A percentile compares a stretch with the other conserved stretches of the same genome.
Conservation (phyloP, 306 rosid species). For the Castanospermum australe region DNA sequence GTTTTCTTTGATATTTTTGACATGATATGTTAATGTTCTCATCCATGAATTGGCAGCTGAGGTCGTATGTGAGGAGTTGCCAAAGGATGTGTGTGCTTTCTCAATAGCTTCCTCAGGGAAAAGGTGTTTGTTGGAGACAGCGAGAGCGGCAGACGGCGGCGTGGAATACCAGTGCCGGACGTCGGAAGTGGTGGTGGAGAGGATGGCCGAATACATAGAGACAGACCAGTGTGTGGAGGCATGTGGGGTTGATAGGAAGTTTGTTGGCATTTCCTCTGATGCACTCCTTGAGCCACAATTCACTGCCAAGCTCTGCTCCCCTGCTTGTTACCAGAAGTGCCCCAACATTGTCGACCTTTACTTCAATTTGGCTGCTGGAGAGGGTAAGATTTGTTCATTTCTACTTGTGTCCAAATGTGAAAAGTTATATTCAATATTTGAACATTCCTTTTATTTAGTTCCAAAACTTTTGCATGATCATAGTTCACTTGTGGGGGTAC, state of each 20-base stretch:
- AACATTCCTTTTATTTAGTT: not conserved
- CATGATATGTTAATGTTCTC: not conserved
- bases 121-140: conserved; percentile 76
- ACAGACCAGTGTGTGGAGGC: conserved; percentile 62
- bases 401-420: not conserved
- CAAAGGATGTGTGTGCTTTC: conserved; percentile 59
- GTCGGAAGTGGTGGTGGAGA: conserved; percentile 72
- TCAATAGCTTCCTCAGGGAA: conserved; percentile 84
- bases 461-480: not conserved
- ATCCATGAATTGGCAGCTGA: conserved; percentile 34
- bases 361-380: conserved; percentile 80
- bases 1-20: not conserved
- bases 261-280: conserved; percentile 81
- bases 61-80: conserved; percentile 65
- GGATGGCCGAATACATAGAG: conserved; percentile 67
- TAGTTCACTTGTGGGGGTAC: not conserved
- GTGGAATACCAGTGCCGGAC: conserved; percentile 68
- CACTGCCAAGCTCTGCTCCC: conserved; percentile 69
- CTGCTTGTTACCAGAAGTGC: conserved; percentile 64
- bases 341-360: conserved; percentile 75
- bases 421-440: not conserved
- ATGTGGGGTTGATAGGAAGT: conserved; percentile 72
- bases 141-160: conserved; percentile 35
- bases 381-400: conserved; percentile 44
- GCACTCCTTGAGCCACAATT: conserved; percentile 74